A percentile compares a stretch with the other conserved stretches of the same genome.
These are phyloP conservation scores for Rasamsonia emersonii DNA, from an alignment of 2,329 filamentous ascomycete species.

Conservation along the genomic window DNA sequence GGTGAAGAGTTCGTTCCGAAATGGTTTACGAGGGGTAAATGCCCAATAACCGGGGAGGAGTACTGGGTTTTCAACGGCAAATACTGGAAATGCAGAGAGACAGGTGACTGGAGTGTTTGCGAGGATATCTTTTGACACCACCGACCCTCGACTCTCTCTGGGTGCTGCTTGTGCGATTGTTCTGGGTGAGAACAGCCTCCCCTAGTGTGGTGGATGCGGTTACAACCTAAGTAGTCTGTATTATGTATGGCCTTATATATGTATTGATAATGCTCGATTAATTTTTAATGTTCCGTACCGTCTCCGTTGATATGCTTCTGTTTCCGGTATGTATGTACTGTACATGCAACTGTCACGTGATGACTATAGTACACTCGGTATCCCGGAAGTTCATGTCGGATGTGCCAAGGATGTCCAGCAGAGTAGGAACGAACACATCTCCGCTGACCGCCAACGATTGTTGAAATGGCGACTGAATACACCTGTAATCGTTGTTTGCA, in stretches of 20 bases:
- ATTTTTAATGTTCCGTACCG: too few species aligned
- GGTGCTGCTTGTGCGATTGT: too few species aligned
- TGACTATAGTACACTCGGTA: too few species aligned
- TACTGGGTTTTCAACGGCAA: constrained; percentile 84
- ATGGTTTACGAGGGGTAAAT: constrained; percentile 71
- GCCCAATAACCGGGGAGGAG: constrained; percentile 73
- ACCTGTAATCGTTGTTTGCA: constrained; percentile 34
- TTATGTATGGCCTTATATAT: neutral
- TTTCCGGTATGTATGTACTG: neutral
- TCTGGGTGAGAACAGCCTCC: too few species aligned
- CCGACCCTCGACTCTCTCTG: too few species aligned
- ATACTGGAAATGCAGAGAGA: constrained; percentile 70
- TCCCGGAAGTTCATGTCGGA: too few species aligned
- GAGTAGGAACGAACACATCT: too few species aligned
- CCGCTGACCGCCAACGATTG: neutral
- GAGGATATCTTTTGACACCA: constrained; percentile 62
- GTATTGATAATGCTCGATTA: constrained; percentile 1
- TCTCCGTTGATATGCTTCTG: neutral
- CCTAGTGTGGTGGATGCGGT: too few species aligned
- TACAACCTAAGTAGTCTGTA: too few species aligned
- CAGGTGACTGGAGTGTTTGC: constrained; percentile 57
- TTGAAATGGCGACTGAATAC: constrained; percentile 30
- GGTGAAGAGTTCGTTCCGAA: constrained; percentile 76
- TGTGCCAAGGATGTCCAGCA: too few species aligned
- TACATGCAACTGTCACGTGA: constrained; percentile 4